Evolutionary conservation across 2,329 filamentous ascomycete species (phyloP).

Genomic region (Ambrosiella beaveri): DNA sequence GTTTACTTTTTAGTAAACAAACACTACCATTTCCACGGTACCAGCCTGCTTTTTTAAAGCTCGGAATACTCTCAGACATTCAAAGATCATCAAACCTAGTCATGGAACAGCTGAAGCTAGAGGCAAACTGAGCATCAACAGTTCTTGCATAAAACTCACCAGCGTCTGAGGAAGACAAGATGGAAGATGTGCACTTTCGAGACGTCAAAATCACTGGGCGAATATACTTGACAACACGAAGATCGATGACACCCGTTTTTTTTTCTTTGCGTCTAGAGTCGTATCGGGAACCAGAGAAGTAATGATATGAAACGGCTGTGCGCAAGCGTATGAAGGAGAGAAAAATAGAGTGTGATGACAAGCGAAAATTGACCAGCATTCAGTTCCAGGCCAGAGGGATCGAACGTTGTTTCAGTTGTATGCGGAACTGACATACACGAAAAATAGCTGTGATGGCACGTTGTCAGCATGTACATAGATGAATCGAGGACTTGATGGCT

Average conservation of each 20-base stretch:
- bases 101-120: not conserved
- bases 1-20: not conserved
- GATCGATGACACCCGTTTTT: not conserved
- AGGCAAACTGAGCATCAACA: not conserved
- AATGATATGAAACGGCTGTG: conserved; percentile 8
- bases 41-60: not conserved
- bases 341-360: not conserved
- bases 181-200: not conserved
- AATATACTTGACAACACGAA: not conserved
- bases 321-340: not conserved
- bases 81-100: not conserved
- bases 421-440: too few species aligned
- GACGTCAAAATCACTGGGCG: not conserved
- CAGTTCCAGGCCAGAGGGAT: not conserved
- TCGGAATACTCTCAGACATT: not conserved
- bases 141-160: not conserved
- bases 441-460: too few species aligned
- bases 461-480: not conserved
- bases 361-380: not conserved
- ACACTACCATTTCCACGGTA: not conserved
- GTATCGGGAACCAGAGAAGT: conserved; percentile 6
- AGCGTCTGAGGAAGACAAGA: not conserved
- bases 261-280: not conserved
- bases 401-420: conserved; percentile 1
- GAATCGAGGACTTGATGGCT: not conserved